A percentile compares a stretch with the other conserved stretches of the same genome.
Conservation (phyloP, 2,329 filamentous ascomycete genomes). For the Cercospora nicotianae region DNA sequence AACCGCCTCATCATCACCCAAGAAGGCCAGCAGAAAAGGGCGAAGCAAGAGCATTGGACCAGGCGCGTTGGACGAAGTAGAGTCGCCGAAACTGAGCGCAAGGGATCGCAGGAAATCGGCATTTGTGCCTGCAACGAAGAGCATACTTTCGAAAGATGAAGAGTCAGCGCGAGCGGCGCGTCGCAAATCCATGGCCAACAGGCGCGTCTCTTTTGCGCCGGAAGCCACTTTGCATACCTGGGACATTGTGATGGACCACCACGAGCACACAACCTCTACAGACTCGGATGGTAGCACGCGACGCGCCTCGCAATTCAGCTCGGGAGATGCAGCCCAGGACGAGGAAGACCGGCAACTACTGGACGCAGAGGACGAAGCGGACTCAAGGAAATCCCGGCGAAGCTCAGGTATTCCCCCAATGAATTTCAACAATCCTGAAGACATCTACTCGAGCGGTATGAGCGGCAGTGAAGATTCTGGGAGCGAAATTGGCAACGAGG, state of each 20-base stretch:
- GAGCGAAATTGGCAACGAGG: conserved; percentile 55
- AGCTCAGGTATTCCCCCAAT: conserved; percentile 67
- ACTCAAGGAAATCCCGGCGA: conserved; percentile 59
- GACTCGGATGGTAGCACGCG: conserved; percentile 71
- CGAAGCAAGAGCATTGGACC: conserved; percentile 96
- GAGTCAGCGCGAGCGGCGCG: conserved; percentile 66
- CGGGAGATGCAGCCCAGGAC: conserved; percentile 58
- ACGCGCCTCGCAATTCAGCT: conserved; percentile 62
- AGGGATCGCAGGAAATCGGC: conserved; percentile 45
- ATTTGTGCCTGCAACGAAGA: conserved; percentile 53
- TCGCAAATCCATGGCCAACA: conserved; percentile 72
- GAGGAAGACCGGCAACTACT: conserved; percentile 43
- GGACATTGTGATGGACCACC: conserved; percentile 81
- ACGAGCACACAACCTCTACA: conserved; percentile 78
- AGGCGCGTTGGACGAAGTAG: conserved; percentile 77
- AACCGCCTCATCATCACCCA: conserved; percentile 25
- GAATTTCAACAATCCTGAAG: conserved; percentile 64
- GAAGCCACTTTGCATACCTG: conserved; percentile 97
- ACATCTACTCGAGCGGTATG: conserved; percentile 71
- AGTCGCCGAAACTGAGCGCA: conserved; percentile 48
- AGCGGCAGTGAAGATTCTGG: conserved; percentile 55
- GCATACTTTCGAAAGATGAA: conserved; percentile 59
- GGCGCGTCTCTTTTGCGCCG: conserved; percentile 93
- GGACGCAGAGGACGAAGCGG: conserved; percentile 66
- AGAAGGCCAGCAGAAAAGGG: conserved; percentile 60